Percentiles rank a stretch among this genome's conserved stretches.
These are phyloP conservation scores for Primulina huaijiensis DNA, from an alignment of 257 asterid genomes.

Conservation along the genomic window DNA sequence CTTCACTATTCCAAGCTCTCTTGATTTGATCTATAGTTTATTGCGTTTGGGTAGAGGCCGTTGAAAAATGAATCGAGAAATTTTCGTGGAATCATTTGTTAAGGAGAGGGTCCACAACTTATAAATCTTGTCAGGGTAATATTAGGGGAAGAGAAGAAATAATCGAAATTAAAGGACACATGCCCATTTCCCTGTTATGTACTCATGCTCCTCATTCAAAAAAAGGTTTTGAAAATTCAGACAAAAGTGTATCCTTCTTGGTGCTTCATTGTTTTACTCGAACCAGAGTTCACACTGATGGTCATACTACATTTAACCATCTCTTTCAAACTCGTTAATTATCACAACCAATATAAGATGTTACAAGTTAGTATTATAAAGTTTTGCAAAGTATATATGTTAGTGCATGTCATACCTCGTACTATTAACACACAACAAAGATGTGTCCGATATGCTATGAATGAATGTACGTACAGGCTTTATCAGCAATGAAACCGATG, in stretches of 20 bases:
- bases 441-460: not conserved
- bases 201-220: not conserved
- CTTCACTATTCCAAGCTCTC: not conserved
- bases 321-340: not conserved
- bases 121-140: not conserved
- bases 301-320: not conserved
- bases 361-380: not conserved
- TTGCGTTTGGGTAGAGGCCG: not conserved
- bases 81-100: not conserved
- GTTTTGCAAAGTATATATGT: not conserved
- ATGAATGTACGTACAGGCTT: not conserved
- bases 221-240: not conserved
- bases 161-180: not conserved
- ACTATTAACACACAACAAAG: not conserved
- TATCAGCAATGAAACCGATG: not conserved
- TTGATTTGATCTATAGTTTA: not conserved
- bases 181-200: not conserved
- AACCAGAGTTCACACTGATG: not conserved
- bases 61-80: too few species aligned
- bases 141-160: not conserved
- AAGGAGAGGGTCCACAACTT: not conserved
- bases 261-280: not conserved
- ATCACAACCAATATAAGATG: too few species aligned
- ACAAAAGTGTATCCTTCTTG: not conserved
- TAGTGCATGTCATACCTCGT: not conserved